phyloP scores from a whole-genome alignment of 768 basidiomycete species.

The Boletus fagicola region DNA sequence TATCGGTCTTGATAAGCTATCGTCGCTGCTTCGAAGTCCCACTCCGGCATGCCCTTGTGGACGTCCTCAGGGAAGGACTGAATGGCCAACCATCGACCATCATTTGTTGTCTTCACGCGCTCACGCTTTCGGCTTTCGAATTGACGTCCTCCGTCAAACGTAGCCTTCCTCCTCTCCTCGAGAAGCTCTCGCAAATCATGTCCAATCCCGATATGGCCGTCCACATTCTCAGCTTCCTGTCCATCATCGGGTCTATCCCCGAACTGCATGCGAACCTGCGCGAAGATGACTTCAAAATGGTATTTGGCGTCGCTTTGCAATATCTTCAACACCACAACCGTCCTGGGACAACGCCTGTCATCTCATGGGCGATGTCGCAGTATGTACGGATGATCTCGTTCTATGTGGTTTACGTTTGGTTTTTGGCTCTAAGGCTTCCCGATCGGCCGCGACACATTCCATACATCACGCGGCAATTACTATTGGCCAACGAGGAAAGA shows the following conservation, averaged over 20 bases:
- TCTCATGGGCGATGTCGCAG: constrained; percentile 86
- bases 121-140: constrained; percentile 87
- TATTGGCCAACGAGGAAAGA: constrained; percentile 79
- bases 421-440: constrained; percentile 78
- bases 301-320: constrained; percentile 91
- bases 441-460: constrained; percentile 80
- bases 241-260: constrained; percentile 79
- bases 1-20: constrained; percentile 88
- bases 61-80: constrained; percentile 68
- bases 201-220: constrained; percentile 89
- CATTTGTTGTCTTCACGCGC: constrained; percentile 86
- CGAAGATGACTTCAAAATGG: constrained; percentile 85
- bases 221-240: constrained; percentile 92
- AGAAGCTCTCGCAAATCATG: constrained; percentile 91
- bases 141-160: constrained; percentile 78
- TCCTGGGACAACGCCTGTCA: constrained; percentile 51
- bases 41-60: constrained; percentile 66
- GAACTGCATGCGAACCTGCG: constrained; percentile 87
- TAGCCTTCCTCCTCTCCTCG: constrained; percentile 74
- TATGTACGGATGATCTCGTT: constrained; percentile 89
- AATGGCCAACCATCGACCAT: constrained; percentile 72
- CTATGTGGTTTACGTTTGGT: constrained; percentile 93
- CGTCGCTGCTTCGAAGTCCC: constrained; percentile 70
- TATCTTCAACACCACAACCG: constrained; percentile 91
- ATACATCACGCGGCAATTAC: constrained; percentile 82